Evolutionary conservation across 176 grass and related monocot species (phyloP), one percentile per base, ranked within the genome.

Genomic region (Panicum miliaceum): DNA sequence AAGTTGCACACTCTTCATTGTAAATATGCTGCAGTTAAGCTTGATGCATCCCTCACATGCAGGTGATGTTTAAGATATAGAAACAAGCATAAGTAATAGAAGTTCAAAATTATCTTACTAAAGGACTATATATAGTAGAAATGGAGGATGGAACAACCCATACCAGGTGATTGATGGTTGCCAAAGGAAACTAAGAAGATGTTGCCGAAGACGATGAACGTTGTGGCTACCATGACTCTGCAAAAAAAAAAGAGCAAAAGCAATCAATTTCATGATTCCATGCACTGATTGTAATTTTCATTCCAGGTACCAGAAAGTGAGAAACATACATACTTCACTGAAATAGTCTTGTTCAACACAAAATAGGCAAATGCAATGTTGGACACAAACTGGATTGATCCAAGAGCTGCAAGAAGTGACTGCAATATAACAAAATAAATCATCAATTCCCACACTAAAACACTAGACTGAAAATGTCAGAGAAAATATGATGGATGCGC

Each of bases 161-260:
- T 95, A 98, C 96, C 96, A 78, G 93, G 96, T 80, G 96, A 98
- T 75, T 95, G 96, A 72, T 98, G 96, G 88, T 98, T 98, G 68
- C 93, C 96, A 6, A 95, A 98, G 35, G 93, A 98, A 85, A 98
- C 96, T 79, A 98, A 90, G 83, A 95, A 98, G 70, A 92, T 64
- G 65, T 98, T 98, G 75, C 96, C 96, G 42, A 89, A 95, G 85
- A 98, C 96, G 75, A 98, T 95, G 92, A 98, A 98, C 18, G 85
- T 85, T 81, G 93, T 98, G 23, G 93, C 96, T 75, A 93, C 91
- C 82, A 98, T 90, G 75, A 98, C 93, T 84, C 96, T 98, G 88
- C 64, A 86, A 97, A 88, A 68, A 86, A 97, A 88, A 68, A 35
- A 87, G 35, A 60, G 59, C 14, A 70, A 54, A 87, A 51, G 50